Conservation (phyloP, 1,284 basidiomycete genomes). For the Sanghuangporus weigelae region DNA sequence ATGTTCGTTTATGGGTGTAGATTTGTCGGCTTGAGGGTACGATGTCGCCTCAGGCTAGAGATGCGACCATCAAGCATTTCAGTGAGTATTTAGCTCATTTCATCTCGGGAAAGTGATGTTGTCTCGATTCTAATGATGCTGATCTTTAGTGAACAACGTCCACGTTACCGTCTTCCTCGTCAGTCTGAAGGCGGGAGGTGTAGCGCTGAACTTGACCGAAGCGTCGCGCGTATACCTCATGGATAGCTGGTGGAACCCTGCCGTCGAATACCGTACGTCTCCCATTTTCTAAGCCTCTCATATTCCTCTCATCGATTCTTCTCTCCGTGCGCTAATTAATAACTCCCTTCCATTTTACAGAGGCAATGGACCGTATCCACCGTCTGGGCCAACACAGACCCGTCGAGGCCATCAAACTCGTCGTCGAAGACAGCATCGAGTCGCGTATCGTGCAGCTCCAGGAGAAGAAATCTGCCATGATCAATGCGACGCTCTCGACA, state of each 20-base stretch:
- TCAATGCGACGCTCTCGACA: slow-evolving; percentile 71
- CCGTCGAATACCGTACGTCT: slow-evolving; percentile 69
- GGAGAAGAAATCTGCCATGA: slow-evolving; percentile 89
- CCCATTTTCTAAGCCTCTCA: slow-evolving; percentile 4
- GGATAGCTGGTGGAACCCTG: slow-evolving; percentile 93
- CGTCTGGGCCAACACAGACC: slow-evolving; percentile 90
- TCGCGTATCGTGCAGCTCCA: slow-evolving; percentile 91
- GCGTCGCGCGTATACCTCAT: slow-evolving; percentile 90
- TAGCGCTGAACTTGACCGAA: slow-evolving; percentile 90
- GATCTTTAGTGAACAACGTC: slow-evolving; percentile 75
- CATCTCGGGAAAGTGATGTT: not conserved
- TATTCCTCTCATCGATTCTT: not conserved
- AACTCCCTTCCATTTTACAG: slow-evolving; percentile 33
- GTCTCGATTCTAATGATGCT: slow-evolving; percentile 5
- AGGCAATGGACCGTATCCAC: slow-evolving; percentile 97
- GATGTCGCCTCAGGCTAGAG: slow-evolving; percentile 94
- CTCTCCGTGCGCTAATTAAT: slow-evolving; percentile 21
- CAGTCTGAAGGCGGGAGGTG: slow-evolving; percentile 93
- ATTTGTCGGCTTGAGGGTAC: slow-evolving; percentile 94
- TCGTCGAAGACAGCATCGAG: slow-evolving; percentile 96
- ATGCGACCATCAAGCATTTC: slow-evolving; percentile 93
- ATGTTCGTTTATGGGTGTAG: slow-evolving; percentile 34
- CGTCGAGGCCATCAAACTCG: slow-evolving; percentile 89
- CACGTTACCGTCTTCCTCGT: slow-evolving; percentile 97
- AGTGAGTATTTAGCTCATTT: slow-evolving; percentile 45